Evolutionary conservation across 192 early-diverging fungal species (phyloP).

Genomic region (Oehlia diaphana): DNA sequence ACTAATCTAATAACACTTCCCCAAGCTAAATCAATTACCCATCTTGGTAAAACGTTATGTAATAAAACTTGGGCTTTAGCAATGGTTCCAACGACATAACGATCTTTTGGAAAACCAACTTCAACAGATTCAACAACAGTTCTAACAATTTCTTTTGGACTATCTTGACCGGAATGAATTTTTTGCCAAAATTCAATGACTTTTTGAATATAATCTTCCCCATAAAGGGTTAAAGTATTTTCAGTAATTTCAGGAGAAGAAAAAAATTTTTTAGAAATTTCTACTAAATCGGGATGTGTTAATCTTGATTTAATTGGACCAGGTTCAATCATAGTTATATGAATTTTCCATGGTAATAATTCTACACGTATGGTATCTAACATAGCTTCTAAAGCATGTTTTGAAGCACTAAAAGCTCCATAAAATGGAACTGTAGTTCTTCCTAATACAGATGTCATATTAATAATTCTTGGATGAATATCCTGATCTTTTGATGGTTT

Average conservation of each 20-base stretch:
- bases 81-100: slow-evolving; percentile 27
- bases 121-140: slow-evolving; percentile 24
- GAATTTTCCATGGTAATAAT: slow-evolving; percentile 48
- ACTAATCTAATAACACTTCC: slow-evolving; percentile 32
- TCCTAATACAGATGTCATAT: slow-evolving; percentile 46
- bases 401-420: slow-evolving; percentile 45
- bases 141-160: slow-evolving; percentile 13
- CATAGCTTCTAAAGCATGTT: slow-evolving; percentile 49
- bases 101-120: slow-evolving; percentile 32
- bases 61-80: slow-evolving; percentile 26
- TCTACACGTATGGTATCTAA: slow-evolving; percentile 45
- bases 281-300: not conserved
- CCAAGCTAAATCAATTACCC: slow-evolving; percentile 31
- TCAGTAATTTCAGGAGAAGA: slow-evolving; percentile 23
- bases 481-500: slow-evolving; percentile 32
- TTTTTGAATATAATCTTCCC: slow-evolving; percentile 28
- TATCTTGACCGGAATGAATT: slow-evolving; percentile 17
- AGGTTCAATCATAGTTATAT: slow-evolving; percentile 45
- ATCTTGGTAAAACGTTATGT: slow-evolving; percentile 27
- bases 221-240: slow-evolving; percentile 24
- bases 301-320: slow-evolving; percentile 5
- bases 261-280: slow-evolving; percentile 24
- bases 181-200: slow-evolving; percentile 30
- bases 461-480: slow-evolving; percentile 40
- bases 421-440: slow-evolving; percentile 41